A percentile compares a stretch with the other conserved stretches of the same genome.
Evolutionary conservation across 1,284 basidiomycete genomes (phyloP).

Genomic region (Cutaneotrichosporon sp.): DNA sequence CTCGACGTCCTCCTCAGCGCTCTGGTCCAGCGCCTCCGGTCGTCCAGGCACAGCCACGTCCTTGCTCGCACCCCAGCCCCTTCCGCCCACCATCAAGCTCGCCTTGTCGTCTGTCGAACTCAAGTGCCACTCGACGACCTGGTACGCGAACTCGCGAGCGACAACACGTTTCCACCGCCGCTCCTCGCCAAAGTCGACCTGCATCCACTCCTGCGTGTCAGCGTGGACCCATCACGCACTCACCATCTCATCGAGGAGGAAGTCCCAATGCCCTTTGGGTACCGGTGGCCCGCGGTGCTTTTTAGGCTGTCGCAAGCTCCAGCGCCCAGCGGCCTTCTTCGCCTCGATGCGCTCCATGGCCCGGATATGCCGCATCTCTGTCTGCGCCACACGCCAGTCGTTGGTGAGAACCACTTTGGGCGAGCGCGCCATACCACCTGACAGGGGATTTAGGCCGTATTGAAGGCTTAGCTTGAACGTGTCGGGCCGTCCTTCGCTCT

Average conservation of each 20-base stretch:
- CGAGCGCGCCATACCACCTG: slow-evolving; percentile 29
- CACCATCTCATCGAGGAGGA: slow-evolving; percentile 94
- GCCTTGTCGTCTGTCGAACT: slow-evolving; percentile 65
- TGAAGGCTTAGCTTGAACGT: slow-evolving; percentile 31
- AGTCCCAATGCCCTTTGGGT: slow-evolving; percentile 90
- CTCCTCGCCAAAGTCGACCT: slow-evolving; percentile 90
- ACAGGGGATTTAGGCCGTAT: slow-evolving; percentile 37
- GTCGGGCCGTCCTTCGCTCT: slow-evolving; percentile 27
- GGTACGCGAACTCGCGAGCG: slow-evolving; percentile 77
- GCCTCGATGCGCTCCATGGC: slow-evolving; percentile 80
- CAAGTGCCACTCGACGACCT: slow-evolving; percentile 82
- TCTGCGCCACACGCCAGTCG: slow-evolving; percentile 57
- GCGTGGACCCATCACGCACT: slow-evolving; percentile 26
- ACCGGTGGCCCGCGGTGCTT: slow-evolving; percentile 80
- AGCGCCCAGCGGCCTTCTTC: slow-evolving; percentile 72
- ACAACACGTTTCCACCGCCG: slow-evolving; percentile 84
- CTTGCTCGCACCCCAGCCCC: slow-evolving; percentile 38
- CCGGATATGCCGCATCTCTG: slow-evolving; percentile 68
- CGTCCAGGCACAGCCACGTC: slow-evolving; percentile 28
- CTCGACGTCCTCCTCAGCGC: slow-evolving; percentile 43
- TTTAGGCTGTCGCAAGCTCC: slow-evolving; percentile 94
- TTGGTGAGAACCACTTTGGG: slow-evolving; percentile 39
- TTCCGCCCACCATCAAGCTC: slow-evolving; percentile 55
- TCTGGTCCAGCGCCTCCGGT: slow-evolving; percentile 4
- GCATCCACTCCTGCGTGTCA: slow-evolving; percentile 80